Evolutionary conservation across 2,329 filamentous ascomycete species (phyloP).

Genomic region (Colletotrichum destructivum): DNA sequence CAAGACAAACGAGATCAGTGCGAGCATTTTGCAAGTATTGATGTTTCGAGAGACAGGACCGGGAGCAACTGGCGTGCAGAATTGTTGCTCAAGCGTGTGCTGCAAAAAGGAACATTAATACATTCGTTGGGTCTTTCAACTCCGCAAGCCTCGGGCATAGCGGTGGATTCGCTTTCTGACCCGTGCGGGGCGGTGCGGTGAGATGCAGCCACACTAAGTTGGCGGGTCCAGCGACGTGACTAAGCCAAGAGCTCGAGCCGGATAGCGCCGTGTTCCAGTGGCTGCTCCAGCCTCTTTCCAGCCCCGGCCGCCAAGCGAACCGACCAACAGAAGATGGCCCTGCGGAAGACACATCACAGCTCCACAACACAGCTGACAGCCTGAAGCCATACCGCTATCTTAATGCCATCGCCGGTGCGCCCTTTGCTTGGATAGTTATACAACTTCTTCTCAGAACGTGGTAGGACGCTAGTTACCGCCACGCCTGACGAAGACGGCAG

Average conservation of each 20-base stretch:
- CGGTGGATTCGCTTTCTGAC: background rate
- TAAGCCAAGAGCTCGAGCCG: constrained; percentile 7
- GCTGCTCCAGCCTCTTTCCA: too few species aligned
- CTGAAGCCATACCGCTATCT: too few species aligned
- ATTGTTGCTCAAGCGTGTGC: background rate
- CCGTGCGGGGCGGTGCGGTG: background rate
- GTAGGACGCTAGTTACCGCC: background rate
- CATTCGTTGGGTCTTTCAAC: background rate
- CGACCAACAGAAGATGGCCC: too few species aligned
- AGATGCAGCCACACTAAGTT: background rate
- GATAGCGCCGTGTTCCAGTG: background rate
- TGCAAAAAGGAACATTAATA: too few species aligned
- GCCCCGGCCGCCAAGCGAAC: too few species aligned
- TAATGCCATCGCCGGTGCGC: background rate
- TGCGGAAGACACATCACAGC: too few species aligned
- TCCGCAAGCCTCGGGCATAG: constrained; percentile 11
- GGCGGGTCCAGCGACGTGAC: background rate
- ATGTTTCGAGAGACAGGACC: constrained; percentile 9
- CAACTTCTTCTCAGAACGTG: background rate
- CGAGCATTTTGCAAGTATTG: constrained; percentile 4
- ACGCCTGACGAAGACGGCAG: background rate
- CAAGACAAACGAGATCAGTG: constrained; percentile 14
- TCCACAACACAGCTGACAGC: too few species aligned
- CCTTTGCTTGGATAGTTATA: background rate
- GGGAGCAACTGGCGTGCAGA: constrained; percentile 14